Evolutionary conservation across 1,139 yeast species (phyloP), one percentile per base, ranked within the genome.

Genomic region (Geotrichum reessii): DNA sequence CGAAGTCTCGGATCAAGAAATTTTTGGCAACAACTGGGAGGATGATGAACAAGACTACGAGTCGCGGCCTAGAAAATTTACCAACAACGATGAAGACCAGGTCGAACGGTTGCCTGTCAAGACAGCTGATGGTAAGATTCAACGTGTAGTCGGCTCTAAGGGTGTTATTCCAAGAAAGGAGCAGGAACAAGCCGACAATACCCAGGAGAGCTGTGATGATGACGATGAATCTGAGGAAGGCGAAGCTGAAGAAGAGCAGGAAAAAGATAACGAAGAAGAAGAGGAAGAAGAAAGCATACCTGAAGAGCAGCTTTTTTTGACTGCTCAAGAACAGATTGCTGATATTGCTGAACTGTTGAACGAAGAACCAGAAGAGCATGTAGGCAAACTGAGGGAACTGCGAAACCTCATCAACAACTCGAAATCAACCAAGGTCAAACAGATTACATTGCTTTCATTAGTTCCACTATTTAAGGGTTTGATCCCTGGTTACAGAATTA

Each of bases 351-450:
- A 88, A 40, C 81, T 80, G 56, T 74, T 93, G 48, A 84, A 85
- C 67, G 96, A 92, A 71, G 91, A 90, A 62, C 97, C 99, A 1
- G 98, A 93, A 70, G 96, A 89, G 67, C 83, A 92, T 69, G 78
- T 86, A 14, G 72, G 81, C 5, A 79, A 85, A 54, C 76, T 93
- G 27, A 80, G 87, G 2, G 82, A 92, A 67, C 76, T 93, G 56
- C 77, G 92, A 52, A 86, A 82, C 63, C 84, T 89, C 86, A 63
- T 68, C 31, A 78, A 89, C 0, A 80, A 78, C 61, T 84, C 93
- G 1, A 81, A 79, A 65, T 84, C 86, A 65, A 78, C 85, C 50
- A 84, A 83, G 58, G 84, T 90, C 6, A 79, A 87, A 59, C 91
- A 87, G 71, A 78, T 90, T 60, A 82, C 96, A 0, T 75, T 89